These are phyloP conservation scores for Lathyrus oleraceus DNA, from an alignment of 306 rosid species.

Conservation along the genomic window DNA sequence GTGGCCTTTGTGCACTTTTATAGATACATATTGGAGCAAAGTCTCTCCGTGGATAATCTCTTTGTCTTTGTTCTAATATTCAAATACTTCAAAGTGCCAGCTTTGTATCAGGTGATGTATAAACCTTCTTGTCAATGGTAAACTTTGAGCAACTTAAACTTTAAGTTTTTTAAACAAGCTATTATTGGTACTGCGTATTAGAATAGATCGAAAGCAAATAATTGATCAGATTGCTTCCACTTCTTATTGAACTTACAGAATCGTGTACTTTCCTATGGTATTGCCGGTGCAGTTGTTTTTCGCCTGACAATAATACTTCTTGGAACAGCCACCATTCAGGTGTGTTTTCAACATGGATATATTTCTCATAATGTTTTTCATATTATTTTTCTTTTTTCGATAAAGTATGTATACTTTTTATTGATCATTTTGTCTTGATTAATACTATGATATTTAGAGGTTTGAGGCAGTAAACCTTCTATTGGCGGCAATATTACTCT, in stretches of 20 bases:
- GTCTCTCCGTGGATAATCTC: slow-evolving; percentile 92
- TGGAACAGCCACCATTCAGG: slow-evolving; percentile 88
- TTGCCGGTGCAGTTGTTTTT: slow-evolving; percentile 84
- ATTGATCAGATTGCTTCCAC: slow-evolving; percentile 31
- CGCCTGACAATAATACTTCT: slow-evolving; percentile 76
- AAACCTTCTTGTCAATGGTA: slow-evolving; percentile 22
- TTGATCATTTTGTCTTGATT: slow-evolving; percentile 35
- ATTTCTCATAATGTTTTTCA: slow-evolving; percentile 19
- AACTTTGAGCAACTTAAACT: slow-evolving; percentile 18
- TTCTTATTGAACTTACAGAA: slow-evolving; percentile 50
- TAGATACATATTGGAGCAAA: slow-evolving; percentile 94
- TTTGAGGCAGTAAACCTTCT: slow-evolving; percentile 89
- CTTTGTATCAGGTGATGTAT: slow-evolving; percentile 68
- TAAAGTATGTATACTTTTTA: slow-evolving; percentile 13
- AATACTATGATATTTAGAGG: slow-evolving; percentile 52
- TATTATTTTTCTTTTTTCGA: not conserved
- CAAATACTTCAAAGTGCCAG: slow-evolving; percentile 91
- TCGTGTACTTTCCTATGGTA: slow-evolving; percentile 92
- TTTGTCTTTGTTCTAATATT: slow-evolving; percentile 89
- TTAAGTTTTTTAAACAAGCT: slow-evolving; percentile 21
- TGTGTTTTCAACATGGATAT: slow-evolving; percentile 31
- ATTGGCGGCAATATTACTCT: slow-evolving; percentile 75
- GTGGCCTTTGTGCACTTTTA: slow-evolving; percentile 31
- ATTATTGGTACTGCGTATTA: slow-evolving; percentile 10
- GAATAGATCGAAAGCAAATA: not conserved